Evolutionary conservation across 2,329 filamentous ascomycete species (phyloP).

Genomic region (Phialocephala sp.): DNA sequence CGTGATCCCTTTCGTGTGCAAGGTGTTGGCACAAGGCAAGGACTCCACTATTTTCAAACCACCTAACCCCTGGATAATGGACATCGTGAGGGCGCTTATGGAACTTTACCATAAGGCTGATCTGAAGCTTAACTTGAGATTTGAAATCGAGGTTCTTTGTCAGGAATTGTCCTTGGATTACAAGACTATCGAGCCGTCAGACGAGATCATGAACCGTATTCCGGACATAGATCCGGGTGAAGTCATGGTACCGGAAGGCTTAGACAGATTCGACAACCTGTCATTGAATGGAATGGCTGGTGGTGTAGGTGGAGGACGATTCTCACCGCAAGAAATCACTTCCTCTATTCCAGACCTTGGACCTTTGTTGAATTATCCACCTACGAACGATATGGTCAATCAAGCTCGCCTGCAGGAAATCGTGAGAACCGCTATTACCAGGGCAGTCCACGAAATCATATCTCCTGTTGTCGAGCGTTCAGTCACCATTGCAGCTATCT

Average conservation of each 20-base stretch:
- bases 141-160: conserved; percentile 97
- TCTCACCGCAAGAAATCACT: conserved; percentile 79
- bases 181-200: conserved; percentile 86
- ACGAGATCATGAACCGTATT: conserved; percentile 80
- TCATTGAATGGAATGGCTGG: conserved; percentile 76
- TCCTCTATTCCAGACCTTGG: conserved; percentile 85
- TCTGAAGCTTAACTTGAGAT: conserved; percentile 95
- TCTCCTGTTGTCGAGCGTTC: conserved; percentile 96
- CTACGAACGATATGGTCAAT: conserved; percentile 78
- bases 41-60: conserved; percentile 89
- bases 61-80: conserved; percentile 97
- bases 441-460: conserved; percentile 94
- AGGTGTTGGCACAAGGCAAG: conserved; percentile 84
- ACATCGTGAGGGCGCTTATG: conserved; percentile 87
- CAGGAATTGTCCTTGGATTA: conserved; percentile 91
- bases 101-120: conserved; percentile 94
- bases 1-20: conserved; percentile 97
- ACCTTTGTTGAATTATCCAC: conserved; percentile 79
- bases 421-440: conserved; percentile 83
- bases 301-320: conserved; percentile 69
- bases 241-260: conserved; percentile 63
- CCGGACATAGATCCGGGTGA: conserved; percentile 65
- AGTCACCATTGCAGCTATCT: conserved; percentile 96
- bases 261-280: conserved; percentile 85
- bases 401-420: conserved; percentile 73